These are phyloP conservation scores for Discostella stelligeroides DNA, from an alignment of 108 stramenopile species.

Conservation along the genomic window DNA sequence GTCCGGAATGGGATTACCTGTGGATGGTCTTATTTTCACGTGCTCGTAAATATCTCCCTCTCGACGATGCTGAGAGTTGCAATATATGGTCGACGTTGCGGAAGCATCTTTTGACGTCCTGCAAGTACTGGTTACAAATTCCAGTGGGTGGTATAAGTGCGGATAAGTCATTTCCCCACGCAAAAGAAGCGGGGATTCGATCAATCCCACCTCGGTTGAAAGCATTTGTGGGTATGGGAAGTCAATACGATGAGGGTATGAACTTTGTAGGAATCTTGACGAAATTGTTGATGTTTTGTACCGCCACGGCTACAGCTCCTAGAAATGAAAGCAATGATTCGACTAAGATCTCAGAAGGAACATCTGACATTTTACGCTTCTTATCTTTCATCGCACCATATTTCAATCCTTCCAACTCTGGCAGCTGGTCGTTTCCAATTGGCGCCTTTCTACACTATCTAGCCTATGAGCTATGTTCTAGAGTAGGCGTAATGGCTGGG, in stretches of 20 bases:
- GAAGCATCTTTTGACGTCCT: conserved; percentile 65
- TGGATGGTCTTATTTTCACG: conserved; percentile 86
- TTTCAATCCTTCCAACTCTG: conserved; percentile 90
- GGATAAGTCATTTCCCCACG: conserved; percentile 80
- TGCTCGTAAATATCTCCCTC: conserved; percentile 74
- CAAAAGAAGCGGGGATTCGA: conserved; percentile 55
- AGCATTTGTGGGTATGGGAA: conserved; percentile 65
- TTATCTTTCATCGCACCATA: conserved; percentile 83
- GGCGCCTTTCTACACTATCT: conserved; percentile 89
- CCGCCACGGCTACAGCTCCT: conserved; percentile 4
- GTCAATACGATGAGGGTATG: conserved; percentile 83
- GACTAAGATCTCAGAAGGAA: conserved; percentile 65
- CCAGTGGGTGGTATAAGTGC: conserved; percentile 75
- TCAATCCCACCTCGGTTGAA: conserved; percentile 75
- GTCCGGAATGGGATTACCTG: conserved; percentile 85
- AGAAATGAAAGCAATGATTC: not conserved
- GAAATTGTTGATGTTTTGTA: conserved; percentile 77
- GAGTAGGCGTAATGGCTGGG: conserved; percentile 72
- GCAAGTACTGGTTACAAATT: conserved; percentile 86
- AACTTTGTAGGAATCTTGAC: conserved; percentile 84
- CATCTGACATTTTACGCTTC: conserved; percentile 77
- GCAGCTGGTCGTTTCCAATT: conserved; percentile 86
- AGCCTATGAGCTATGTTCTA: conserved; percentile 72
- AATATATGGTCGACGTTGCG: conserved; percentile 68
- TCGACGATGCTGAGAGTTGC: conserved; percentile 45